A percentile compares a stretch with the other conserved stretches of the same genome.
These are phyloP conservation scores for Neurospora sp. DNA, from an alignment of 495 filamentous ascomycete genomes.

Conservation along the genomic window DNA sequence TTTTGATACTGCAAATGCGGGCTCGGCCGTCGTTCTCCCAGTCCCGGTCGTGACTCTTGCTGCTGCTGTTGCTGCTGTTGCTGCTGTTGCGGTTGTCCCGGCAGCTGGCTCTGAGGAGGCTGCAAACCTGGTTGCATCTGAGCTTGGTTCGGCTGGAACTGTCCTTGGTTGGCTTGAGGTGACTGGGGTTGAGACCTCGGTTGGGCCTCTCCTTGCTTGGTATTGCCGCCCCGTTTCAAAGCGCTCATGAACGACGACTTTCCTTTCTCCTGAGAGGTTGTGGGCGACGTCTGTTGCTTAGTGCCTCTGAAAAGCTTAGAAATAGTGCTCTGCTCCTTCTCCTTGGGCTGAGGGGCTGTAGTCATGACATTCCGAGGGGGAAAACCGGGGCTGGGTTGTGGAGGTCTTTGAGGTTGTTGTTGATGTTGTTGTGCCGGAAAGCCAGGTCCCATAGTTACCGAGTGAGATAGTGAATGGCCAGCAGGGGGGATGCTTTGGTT, in stretches of 20 bases:
- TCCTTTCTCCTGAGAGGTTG: constrained; percentile 15
- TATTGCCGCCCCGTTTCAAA: constrained; percentile 21
- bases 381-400: constrained; percentile 1
- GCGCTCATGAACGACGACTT: constrained; percentile 21
- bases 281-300: constrained; percentile 9
- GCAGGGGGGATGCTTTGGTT: not conserved
- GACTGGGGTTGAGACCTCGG: constrained; percentile 2
- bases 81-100: constrained; percentile 3
- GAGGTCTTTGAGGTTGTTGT: not conserved
- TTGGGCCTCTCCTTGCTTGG: constrained; percentile 14
- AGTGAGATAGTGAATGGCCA: not conserved
- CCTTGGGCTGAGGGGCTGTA: constrained; percentile 3
- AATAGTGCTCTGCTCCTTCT: constrained; percentile 24
- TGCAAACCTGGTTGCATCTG: constrained; percentile 7
- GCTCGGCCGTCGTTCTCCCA: not conserved
- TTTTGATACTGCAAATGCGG: constrained; percentile 4
- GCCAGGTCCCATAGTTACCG: not conserved
- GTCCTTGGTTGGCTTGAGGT: constrained; percentile 7
- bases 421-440: not conserved
- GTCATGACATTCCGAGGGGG: constrained; percentile 4
- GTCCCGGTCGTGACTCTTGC: constrained; percentile 1
- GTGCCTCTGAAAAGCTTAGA: constrained; percentile 22
- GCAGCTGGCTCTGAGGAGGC: not conserved
- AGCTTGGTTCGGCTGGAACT: constrained; percentile 4
- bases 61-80: constrained; percentile 6